Conservation (phyloP, 441 rosid species). For the Populus trichocarpa region DNA sequence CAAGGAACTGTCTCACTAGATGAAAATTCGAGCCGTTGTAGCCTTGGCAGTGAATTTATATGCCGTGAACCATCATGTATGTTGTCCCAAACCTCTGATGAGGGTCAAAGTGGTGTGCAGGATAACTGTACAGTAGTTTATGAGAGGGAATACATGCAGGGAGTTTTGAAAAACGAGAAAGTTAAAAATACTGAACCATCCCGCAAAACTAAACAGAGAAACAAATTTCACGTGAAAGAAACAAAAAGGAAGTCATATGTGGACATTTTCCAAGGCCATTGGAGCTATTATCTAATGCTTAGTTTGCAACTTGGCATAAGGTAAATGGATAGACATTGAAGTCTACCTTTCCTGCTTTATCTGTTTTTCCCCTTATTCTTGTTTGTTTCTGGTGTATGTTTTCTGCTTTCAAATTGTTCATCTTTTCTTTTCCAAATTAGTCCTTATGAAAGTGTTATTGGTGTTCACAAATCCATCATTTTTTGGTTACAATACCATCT, state of each 20-base stretch:
- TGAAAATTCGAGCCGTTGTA: conserved; percentile 33
- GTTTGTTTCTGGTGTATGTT: not conserved
- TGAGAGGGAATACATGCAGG: conserved; percentile 94
- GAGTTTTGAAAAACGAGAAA: conserved; percentile 76
- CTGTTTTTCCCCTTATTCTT: not conserved
- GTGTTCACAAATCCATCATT: not conserved
- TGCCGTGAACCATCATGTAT: conserved; percentile 29
- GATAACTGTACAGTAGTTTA: conserved; percentile 40
- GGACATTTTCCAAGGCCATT: conserved; percentile 42
- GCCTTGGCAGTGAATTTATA: conserved; percentile 36
- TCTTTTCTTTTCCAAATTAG: not conserved
- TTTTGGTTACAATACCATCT: not conserved
- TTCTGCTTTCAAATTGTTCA: not conserved
- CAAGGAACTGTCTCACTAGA: conserved; percentile 42
- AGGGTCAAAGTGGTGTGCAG: conserved; percentile 38
- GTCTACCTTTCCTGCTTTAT: not conserved
- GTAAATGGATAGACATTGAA: conserved; percentile 33
- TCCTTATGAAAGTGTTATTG: not conserved
- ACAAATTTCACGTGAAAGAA: conserved; percentile 43
- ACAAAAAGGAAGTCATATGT: conserved; percentile 41
- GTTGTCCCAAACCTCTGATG: conserved; percentile 35
- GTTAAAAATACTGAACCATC: conserved; percentile 36
- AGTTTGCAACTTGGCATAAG: conserved; percentile 97
- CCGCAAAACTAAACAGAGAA: conserved; percentile 42
- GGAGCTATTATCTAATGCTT: conserved; percentile 76